phyloP scores from a whole-genome alignment of 2,329 filamentous ascomycete genomes.

The Mycosphaerella arachidis region DNA sequence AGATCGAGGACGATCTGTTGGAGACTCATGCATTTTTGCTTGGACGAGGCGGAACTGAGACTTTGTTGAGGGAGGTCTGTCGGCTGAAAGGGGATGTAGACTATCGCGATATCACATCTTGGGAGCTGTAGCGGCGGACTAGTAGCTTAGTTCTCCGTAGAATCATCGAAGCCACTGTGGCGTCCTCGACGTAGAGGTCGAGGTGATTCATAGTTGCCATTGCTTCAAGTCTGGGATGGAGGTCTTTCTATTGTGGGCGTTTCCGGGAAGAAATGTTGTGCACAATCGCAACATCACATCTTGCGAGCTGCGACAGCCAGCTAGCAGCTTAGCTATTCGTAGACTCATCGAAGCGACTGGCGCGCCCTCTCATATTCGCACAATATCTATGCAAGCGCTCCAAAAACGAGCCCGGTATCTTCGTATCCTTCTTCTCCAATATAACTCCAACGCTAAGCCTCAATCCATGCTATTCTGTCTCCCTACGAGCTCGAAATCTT shows the following conservation, averaged over 20 bases:
- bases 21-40: too few species aligned
- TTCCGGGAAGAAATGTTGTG: neutral
- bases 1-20: too few species aligned
- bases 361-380: neutral
- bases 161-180: too few species aligned
- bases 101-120: too few species aligned
- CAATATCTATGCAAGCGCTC: neutral
- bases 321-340: neutral
- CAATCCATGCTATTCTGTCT: neutral
- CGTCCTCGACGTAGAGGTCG: neutral
- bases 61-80: too few species aligned
- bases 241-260: neutral
- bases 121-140: too few species aligned
- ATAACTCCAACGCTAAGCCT: neutral
- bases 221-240: neutral
- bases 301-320: neutral
- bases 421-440: neutral
- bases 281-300: neutral
- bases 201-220: neutral
- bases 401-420: neutral
- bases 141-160: too few species aligned
- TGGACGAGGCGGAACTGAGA: too few species aligned
- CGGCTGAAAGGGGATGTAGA: too few species aligned
- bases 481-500: slow-evolving; percentile 11
- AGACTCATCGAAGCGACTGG: neutral